Base-by-base conservation (phyloP, 257 asterid genomes). In the Vinca minor region DNA sequence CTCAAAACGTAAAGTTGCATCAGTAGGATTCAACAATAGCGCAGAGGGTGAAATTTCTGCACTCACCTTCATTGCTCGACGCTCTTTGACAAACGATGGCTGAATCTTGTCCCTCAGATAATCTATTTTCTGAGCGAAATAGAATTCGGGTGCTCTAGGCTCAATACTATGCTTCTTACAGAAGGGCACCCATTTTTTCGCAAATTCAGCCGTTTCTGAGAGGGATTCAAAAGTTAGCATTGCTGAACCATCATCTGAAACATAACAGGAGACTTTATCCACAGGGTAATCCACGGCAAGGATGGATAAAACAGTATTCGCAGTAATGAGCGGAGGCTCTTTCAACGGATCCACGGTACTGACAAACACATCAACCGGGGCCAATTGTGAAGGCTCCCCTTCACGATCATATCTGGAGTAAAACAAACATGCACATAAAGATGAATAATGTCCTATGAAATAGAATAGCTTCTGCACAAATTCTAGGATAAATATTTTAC, bases 141-240 rank as follows among this genome's bases (percentile, higher is more conserved):
- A 91, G 84, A 87, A 85, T 66, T 91, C 97, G 0, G 97, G 97
- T 39, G 95, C 96, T 26, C 95, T 87, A 48, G 97, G 97, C 81
- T 91, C 97, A 13, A 87, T 82, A 45, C 58, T 76, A 61, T 78
- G 83, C 67, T 79, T 91, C 87, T 88, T 87, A 81, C 96, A 87
- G 71, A 91, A 91, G 1, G 97, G 97, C 39, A 91, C 95, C 97
- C 97, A 91, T 59, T 82, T 87, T 73, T 85, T 79, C 31, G 96
- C 93, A 64, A 87, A 87, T 78, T 88, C 95, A 1, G 95, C 83
- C 11, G 97, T 86, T 84, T 87, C 96, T 0, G 97, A 84, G 34
- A 91, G 86, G 44, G 95, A 87, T 76, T 91, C 97, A n/a, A 87
- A 91, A 36, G 96, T 85, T 38, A 91, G 86, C 96, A 91, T 88